Evolutionary conservation across 163 green algal species (phyloP).

Genomic region (Chlamydomonas reinhardtii): DNA sequence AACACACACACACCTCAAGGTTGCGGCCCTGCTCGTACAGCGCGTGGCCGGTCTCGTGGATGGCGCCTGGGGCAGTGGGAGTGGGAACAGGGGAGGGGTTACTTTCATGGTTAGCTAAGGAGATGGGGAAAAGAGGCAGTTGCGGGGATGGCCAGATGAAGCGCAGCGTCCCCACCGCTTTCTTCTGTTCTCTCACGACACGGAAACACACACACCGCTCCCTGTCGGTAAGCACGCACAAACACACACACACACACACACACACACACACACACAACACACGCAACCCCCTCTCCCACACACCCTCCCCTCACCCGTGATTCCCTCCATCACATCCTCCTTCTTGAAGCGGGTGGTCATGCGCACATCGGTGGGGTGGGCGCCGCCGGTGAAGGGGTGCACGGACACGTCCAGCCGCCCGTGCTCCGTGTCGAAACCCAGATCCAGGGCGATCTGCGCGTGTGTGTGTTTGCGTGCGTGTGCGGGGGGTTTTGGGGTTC

Average conservation of each 20-base stretch:
- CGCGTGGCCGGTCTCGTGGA: slow-evolving; percentile 91
- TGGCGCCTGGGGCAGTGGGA: slow-evolving; percentile 58
- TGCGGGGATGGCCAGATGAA: too few species aligned
- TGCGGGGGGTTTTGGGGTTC: too few species aligned
- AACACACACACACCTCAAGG: slow-evolving; percentile 35
- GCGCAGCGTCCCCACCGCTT: too few species aligned
- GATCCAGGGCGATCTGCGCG: slow-evolving; percentile 52
- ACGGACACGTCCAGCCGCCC: slow-evolving; percentile 90
- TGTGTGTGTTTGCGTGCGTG: too few species aligned
- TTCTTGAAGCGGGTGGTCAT: slow-evolving; percentile 96
- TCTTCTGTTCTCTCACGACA: not conserved
- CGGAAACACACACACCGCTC: not conserved
- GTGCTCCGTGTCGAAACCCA: slow-evolving; percentile 81
- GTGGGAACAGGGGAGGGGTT: not conserved
- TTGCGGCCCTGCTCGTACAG: slow-evolving; percentile 91
- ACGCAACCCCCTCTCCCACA: slow-evolving; percentile 28
- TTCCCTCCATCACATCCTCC: slow-evolving; percentile 80
- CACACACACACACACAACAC: not conserved
- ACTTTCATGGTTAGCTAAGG: not conserved
- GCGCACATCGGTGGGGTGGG: slow-evolving; percentile 86
- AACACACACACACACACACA: not conserved
- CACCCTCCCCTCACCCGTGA: slow-evolving; percentile 67
- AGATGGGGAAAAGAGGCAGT: not conserved
- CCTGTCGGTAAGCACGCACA: too few species aligned
- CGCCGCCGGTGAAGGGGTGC: slow-evolving; percentile 92